Evolutionary conservation across 495 filamentous ascomycete genomes (phyloP), one percentile per base, ranked within the genome.

Genomic region (Penicillium steckii): DNA sequence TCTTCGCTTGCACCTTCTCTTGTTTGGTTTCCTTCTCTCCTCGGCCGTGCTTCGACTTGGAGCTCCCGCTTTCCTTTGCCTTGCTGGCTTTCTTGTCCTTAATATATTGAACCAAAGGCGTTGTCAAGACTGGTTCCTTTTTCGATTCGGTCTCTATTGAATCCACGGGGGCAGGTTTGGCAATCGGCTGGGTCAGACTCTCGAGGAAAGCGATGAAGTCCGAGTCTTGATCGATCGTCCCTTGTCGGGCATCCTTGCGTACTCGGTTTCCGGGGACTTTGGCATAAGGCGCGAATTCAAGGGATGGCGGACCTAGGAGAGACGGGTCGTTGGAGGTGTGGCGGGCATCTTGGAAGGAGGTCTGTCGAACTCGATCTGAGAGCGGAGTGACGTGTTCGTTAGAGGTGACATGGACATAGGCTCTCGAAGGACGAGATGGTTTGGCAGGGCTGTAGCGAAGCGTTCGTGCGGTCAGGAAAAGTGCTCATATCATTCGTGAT

Each of bases 171-270:
- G 65, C 38, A 3, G 80, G 67, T 53, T 81, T 85, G 6, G 75
- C 70, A 24, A 87, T 80, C 0, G 91, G 91, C 45, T 89, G 87
- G 3, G 91, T 94, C 8, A 96, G 79, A 43, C 82, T 85, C 67
- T 95, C 89, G 6, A 98, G 81, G 62, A 97, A 98, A 18, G 81
- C 81, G 70, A 96, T 95, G 56, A 97, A 97, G 50, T 97, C 94
- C 0, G 87, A 83, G 65, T 98, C 94, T 60, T 93, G 90, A 57
- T 98, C 94, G 51, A 98, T 97, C 4, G 90, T 95, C 37, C 95
- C 94, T 65, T 95, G 89, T 3, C 93, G 85, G 51, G 81, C 81
- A 76, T 98, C 94, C 41, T 82, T 80, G 19, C 90, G 85, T 18
- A 71, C 65, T 30, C 77, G 76, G 59, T 79, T 85, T 52, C 85